phyloP scores from a whole-genome alignment of 1,139 yeast species.

The Insectozyma bohioensis region DNA sequence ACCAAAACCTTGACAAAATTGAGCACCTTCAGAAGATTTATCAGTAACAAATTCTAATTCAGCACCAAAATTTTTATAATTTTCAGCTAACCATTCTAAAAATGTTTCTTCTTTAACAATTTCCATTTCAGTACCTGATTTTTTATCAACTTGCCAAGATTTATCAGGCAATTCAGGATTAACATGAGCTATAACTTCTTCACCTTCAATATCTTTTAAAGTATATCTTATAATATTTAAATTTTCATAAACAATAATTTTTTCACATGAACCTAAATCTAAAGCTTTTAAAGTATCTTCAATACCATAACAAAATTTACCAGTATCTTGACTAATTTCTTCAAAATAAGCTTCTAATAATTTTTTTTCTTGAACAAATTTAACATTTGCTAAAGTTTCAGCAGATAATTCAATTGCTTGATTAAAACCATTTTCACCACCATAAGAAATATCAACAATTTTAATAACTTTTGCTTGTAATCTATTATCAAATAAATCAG shows the following conservation, averaged over 20 bases:
- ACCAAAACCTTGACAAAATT: slow-evolving; percentile 96
- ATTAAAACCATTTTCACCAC: slow-evolving; percentile 98
- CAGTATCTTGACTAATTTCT: slow-evolving; percentile 95
- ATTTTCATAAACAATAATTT: slow-evolving; percentile 88
- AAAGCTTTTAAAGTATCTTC: slow-evolving; percentile 94
- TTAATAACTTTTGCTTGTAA: slow-evolving; percentile 84
- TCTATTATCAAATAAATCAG: slow-evolving; percentile 90
- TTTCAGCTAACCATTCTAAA: slow-evolving; percentile 97
- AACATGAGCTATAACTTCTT: slow-evolving; percentile 71
- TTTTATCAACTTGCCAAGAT: slow-evolving; percentile 75
- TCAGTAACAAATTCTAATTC: slow-evolving; percentile 94
- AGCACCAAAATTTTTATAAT: slow-evolving; percentile 92
- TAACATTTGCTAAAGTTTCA: slow-evolving; percentile 93
- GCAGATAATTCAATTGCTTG: slow-evolving; percentile 98
- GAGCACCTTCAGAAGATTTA: slow-evolving; percentile 97
- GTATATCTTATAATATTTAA: slow-evolving; percentile 82
- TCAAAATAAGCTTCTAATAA: slow-evolving; percentile 88
- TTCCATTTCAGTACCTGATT: slow-evolving; percentile 89
- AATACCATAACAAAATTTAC: slow-evolving; percentile 95
- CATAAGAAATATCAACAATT: slow-evolving; percentile 94
- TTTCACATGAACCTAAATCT: slow-evolving; percentile 95
- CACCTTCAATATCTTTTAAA: slow-evolving; percentile 80
- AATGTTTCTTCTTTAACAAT: slow-evolving; percentile 76
- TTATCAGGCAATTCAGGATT: slow-evolving; percentile 73
- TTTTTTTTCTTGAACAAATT: slow-evolving; percentile 97